Base-by-base conservation (phyloP, 345 rosid species). In the Citrus glauca region DNA sequence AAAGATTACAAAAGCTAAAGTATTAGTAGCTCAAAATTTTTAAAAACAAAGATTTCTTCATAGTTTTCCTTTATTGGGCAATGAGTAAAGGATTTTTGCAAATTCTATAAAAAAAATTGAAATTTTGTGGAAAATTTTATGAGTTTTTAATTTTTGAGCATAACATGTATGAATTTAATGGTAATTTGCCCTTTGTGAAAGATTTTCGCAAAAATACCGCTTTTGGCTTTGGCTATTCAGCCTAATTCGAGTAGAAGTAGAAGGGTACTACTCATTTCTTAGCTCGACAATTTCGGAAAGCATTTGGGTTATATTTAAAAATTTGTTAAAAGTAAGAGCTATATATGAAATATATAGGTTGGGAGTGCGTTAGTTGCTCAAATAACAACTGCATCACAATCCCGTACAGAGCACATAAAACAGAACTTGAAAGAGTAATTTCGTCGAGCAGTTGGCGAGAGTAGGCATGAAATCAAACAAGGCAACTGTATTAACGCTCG, bases 361-460 rank as follows among this genome's bases (percentile, higher is more conserved):
- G 69, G 10, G 16, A 66, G 22, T 33, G 69, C 22, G 69, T 22
- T 66, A 33, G n/a, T 65, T 7, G 42, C 40, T 65, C 24, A 19
- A 65, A 65, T 19, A 19, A 28, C 9, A 6, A 14, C 37, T 3
- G 1, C 8, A 1, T 32, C 68, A n/a, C 13, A 5, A 22, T 11
- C 56, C 7, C 32, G 32, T 67, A 11, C 50, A 67, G 1, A 37
- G 50, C 48, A 22, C 40, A 32, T 20, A 55, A 32, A 55, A 32
- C 38, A 57, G 27, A 73, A 17, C 33, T n/a, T 27, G 68, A 19
- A 10, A 32, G 86, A 77, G 86, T 69, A 82, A 79, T 88, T 89
- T 85, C 76, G 17, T 86, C 93, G 85, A 88, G 81, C 94, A 76
- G 9, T 68, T 91, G 90, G 90, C 59, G 86, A 68, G 79, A 65